A percentile compares a stretch with the other conserved stretches of the same genome.
phyloP scores from a whole-genome alignment of 2,329 filamentous ascomycete genomes.

The Colletotrichum sp. region DNA sequence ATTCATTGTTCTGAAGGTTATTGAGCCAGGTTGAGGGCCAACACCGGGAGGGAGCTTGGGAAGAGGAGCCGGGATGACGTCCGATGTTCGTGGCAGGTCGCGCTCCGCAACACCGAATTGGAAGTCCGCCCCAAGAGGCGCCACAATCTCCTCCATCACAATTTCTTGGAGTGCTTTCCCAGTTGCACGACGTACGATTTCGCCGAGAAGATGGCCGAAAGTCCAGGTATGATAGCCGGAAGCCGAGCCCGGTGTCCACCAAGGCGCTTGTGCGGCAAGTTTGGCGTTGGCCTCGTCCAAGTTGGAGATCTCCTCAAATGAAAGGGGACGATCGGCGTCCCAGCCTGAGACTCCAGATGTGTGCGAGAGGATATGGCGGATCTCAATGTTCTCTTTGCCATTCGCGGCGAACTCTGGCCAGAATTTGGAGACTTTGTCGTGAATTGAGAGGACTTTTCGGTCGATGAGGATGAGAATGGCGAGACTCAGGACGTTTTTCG shows the following conservation, averaged over 20 bases:
- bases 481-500: constrained; percentile 41
- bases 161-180: constrained; percentile 48
- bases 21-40: constrained; percentile 26
- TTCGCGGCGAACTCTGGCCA: constrained; percentile 51
- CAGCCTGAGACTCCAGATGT: constrained; percentile 40
- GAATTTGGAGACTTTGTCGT: constrained; percentile 42
- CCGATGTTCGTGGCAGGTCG: constrained; percentile 39
- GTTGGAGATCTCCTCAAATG: constrained; percentile 38
- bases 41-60: constrained; percentile 11
- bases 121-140: constrained; percentile 49
- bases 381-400: constrained; percentile 42
- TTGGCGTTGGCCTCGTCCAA: constrained; percentile 30
- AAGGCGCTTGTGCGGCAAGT: constrained; percentile 44
- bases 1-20: constrained; percentile 35
- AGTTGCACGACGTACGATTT: constrained; percentile 43
- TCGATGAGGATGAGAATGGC: constrained; percentile 43
- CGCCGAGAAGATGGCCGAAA: constrained; percentile 46
- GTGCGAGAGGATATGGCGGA: constrained; percentile 45
- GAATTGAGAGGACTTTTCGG: constrained; percentile 37
- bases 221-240: constrained; percentile 46
- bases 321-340: constrained; percentile 30
- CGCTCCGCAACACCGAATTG: constrained; percentile 45
- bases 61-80: constrained; percentile 36
- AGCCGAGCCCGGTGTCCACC: constrained; percentile 48
- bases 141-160: constrained; percentile 37